Conservation (phyloP, 768 basidiomycete species). For the Serendipita vermifera region DNA sequence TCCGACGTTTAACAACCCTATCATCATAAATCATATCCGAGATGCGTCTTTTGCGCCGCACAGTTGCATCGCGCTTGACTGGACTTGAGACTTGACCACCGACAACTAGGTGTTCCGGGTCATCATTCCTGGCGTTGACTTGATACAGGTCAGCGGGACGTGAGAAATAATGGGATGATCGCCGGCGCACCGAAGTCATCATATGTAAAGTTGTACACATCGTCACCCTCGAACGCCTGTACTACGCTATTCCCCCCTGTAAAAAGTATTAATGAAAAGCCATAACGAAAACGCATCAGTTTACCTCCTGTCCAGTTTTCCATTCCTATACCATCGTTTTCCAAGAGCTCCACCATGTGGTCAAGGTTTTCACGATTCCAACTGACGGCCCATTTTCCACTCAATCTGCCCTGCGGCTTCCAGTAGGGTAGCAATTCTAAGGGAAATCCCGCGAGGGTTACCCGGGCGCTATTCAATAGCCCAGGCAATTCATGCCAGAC, state of each 20-base stretch:
- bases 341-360: not conserved
- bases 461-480: not conserved
- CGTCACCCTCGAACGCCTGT: not conserved
- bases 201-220: not conserved
- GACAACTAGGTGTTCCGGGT: no score
- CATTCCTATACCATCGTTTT: not conserved
- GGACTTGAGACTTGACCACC: no score
- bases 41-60: no score
- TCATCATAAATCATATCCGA: no score
- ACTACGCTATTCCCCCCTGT: no score
- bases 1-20: no score
- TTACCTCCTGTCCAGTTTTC: not conserved
- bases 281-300: no score
- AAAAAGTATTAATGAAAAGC: no score
- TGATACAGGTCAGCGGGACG: no score
- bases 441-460: not conserved
- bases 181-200: conserved; percentile 3
- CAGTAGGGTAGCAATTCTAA: not conserved
- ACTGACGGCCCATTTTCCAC: not conserved
- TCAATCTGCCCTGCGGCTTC: not conserved
- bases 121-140: not conserved
- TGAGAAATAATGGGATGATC: no score
- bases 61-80: no score
- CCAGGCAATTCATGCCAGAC: not conserved
- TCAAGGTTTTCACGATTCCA: conserved; percentile 3